Evolutionary conservation across 2,329 filamentous ascomycete genomes (phyloP), one percentile per base, ranked within the genome.

Genomic region (Sporothrix humicola): DNA sequence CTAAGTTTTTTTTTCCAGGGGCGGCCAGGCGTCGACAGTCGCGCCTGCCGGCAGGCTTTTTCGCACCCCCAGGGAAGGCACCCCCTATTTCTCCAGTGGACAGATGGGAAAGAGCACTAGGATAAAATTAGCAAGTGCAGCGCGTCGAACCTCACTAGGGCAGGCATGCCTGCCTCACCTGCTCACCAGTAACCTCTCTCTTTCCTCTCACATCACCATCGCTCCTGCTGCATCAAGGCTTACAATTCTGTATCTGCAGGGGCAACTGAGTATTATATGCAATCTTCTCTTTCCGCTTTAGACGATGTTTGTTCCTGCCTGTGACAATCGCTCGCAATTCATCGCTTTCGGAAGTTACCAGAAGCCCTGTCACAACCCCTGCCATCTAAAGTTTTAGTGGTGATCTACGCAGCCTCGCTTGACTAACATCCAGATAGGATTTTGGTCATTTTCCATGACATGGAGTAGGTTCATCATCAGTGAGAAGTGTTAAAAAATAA

Each of bases 121-220:
- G 17, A 20, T 13, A 3, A 48, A 59, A 59, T 59, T 59, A 59
- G 56, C 23, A 44, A 65, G 61, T 65, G 61, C 61, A 65, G 46
- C 42, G 61, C 42, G 61, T 48, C 42, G 61, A 13, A 59, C 46
- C 10, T 48, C 46, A 48, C 46, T 12, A 5, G 46, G 46, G 9
- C 46, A 48, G 46, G 15, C 10, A 23, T 23, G 20, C n/a, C 23
- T 26, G 20, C 52, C 52, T 17, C 13, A 23, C 15, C 9, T 26
- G 3, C 4, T 26, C 52, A 26, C 20, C 52, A 54, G 31, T 20
- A 20, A 26, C 23, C 52, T n/a, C 20, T 56, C 9, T 9, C 17
- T 23, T 23, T 20, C n/a, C 37, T 13, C 13, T 46, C 63, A 17
- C 20, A 7, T 31, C 44, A n/a, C 23, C 17, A 17, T 8, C 20